Evolutionary conservation across 2,329 filamentous ascomycete species (phyloP).

Genomic region (Zymoseptoria pseudotritici): DNA sequence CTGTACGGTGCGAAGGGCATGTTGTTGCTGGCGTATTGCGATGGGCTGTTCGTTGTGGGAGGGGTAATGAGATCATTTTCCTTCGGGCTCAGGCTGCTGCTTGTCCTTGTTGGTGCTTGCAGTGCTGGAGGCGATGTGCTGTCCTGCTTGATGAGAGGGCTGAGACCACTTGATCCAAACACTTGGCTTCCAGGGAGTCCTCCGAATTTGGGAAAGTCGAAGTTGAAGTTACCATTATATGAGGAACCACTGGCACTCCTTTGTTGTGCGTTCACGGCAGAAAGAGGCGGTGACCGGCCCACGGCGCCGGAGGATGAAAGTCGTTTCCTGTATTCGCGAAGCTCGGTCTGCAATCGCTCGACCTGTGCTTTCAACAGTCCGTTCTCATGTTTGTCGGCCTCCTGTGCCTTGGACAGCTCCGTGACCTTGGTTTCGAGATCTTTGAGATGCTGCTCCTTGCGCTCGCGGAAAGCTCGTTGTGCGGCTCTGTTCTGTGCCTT

Average conservation of each 20-base stretch:
- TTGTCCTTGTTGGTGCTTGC: slow-evolving; percentile 1
- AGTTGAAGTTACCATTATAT: slow-evolving; percentile 61
- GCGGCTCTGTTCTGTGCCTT: slow-evolving; percentile 94
- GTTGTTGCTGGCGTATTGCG: slow-evolving; percentile 10
- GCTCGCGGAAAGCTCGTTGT: slow-evolving; percentile 86
- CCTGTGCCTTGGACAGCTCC: slow-evolving; percentile 69
- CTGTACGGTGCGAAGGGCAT: slow-evolving; percentile 24
- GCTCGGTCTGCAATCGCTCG: slow-evolving; percentile 74
- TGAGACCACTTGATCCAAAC: slow-evolving; percentile 30
- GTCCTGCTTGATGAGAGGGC: slow-evolving; percentile 33
- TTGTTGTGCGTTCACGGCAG: slow-evolving; percentile 21
- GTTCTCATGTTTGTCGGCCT: slow-evolving; percentile 80
- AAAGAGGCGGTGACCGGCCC: slow-evolving; percentile 41
- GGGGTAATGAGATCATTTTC: slow-evolving; percentile 1
- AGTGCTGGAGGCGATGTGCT: slow-evolving; percentile 19
- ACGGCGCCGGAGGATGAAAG: slow-evolving; percentile 54
- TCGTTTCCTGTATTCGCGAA: slow-evolving; percentile 85
- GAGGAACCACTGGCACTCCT: slow-evolving; percentile 22
- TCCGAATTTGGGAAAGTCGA: slow-evolving; percentile 94
- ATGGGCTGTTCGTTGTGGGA: slow-evolving; percentile 8
- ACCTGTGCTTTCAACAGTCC: slow-evolving; percentile 75
- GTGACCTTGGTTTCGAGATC: slow-evolving; percentile 67
- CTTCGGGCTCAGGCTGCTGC: slow-evolving; percentile 31
- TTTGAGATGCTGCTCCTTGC: slow-evolving; percentile 86
- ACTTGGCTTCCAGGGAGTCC: slow-evolving; percentile 53